Base-by-base conservation (phyloP, 2,329 filamentous ascomycete species). In the Phaeosphaeria sp. region DNA sequence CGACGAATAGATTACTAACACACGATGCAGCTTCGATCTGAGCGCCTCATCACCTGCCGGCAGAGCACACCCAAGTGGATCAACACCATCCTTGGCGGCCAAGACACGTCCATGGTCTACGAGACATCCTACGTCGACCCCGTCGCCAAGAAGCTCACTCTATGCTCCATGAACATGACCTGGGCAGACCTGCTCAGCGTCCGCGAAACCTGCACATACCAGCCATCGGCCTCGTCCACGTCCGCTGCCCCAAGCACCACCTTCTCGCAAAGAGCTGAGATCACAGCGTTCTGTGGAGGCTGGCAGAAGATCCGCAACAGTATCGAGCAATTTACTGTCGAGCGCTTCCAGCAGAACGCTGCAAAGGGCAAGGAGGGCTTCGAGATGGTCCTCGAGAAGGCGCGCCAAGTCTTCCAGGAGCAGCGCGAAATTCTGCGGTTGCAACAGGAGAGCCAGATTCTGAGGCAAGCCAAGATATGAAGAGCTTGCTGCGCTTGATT, bases 251-350 rank as follows among this genome's bases (percentile, higher is more conserved):
- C 79, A 39, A 85, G 81, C 76, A 99, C 95, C 2, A 85, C 90
- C 62, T 98, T 99, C 74, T 84, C 88, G 48, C 95, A 99, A 81
- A 89, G 92, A 60, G 95, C 95, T 40, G 88, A 93, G 79, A 94
- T 99, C 74, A 97, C 93, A 1, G 95, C 95, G 0, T 83, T 98
- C 9, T 97, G 93, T 77, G 94, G 95, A 66, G 95, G 95, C 61
- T 99, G 95, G 93, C 92, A 97, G 80, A 92, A 93, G 75, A 93
- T 98, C 76, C 95, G 92, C 84, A 97, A 95, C 80, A 92, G 89
- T 76, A 96, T 99, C 69, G 95, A 99, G 82, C 93, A 98, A 69
- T 89, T 91, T 51, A 91, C 93, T 43, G 90, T 98, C 45, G 91
- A 90, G 64, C 84, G 92, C 53, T 99, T 99, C 82, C 86, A 88